Evolutionary conservation across 2,329 filamentous ascomycete genomes (phyloP).

Genomic region (Monascus ruber): DNA sequence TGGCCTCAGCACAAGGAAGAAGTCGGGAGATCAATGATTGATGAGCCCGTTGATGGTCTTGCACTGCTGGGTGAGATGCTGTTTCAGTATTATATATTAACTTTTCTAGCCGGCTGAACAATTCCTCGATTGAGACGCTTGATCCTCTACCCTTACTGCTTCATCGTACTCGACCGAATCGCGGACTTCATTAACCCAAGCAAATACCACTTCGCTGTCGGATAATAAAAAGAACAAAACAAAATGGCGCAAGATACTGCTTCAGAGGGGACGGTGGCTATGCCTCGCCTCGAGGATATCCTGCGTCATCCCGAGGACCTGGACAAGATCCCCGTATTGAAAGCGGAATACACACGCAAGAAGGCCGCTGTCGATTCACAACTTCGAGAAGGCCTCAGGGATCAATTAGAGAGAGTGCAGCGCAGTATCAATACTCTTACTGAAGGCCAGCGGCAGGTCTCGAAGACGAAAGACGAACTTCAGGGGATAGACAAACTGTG

Average conservation of each 20-base stretch:
- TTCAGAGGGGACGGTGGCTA: conserved; percentile 50
- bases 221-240: not conserved
- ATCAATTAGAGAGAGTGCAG: conserved; percentile 91
- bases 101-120: no score
- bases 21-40: not conserved
- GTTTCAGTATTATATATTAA: no score
- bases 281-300: conserved; percentile 75
- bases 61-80: no score
- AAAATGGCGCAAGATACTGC: conserved; percentile 26
- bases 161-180: no score
- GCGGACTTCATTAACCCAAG: no score
- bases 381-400: conserved; percentile 74
- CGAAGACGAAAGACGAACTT: conserved; percentile 94
- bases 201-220: no score
- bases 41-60: no score
- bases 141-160: no score
- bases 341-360: conserved; percentile 87
- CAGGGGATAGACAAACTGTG: conserved; percentile 97
- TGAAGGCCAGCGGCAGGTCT: conserved; percentile 83
- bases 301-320: conserved; percentile 93
- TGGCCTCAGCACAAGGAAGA: not conserved
- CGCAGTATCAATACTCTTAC: conserved; percentile 79
- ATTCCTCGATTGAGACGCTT: no score
- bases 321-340: conserved; percentile 84
- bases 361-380: conserved; percentile 85